Evolutionary conservation across 78 protist genomes (phyloP), one percentile per base, ranked within the genome.

Genomic region (Monosiga brevicollis): DNA sequence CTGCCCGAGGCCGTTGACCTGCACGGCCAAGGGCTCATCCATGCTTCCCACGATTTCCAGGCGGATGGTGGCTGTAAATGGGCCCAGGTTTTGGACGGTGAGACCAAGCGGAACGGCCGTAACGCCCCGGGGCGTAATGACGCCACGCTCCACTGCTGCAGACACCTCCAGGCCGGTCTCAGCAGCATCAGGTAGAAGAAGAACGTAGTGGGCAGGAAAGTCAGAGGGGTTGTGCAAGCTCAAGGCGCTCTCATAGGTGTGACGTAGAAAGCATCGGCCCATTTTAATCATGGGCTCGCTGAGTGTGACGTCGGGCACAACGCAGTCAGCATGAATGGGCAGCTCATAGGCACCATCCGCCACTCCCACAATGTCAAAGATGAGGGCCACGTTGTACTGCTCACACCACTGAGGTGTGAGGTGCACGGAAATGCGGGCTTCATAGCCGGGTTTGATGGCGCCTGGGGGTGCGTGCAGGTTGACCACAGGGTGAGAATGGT

Each of bases 121-220:
- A 0, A 0, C 26, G 42, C 54, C 1, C 1, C 3, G 24, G 35
- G 15, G 74, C 74, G 15, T 32, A 25, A 70, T 6, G 34, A 70
- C 32, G 74, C 74, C 74, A 20, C 6, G 6, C 35, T 25, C 36
- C 9, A 32, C 36, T 9, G 74, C 11, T 20, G 34, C 11, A 1
- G 11, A 42, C 38, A 11, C 10, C 32, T 20, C 76, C 62, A 20
- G 39, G 38, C 15, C 35, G 73, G 2, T 2, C 29, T 38, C 78
- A 35, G 29, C 42, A 0, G 3, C 80, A 25, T 62, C 76, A 23
- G 70, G 87, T 41, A 55, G 81, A 2, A 70, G 36, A 34, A 92
- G 24, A 76, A 90, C 93, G 80, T 87, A 92, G 78, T 85, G 76
- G 74, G 92, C 91, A 0, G 87, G 85, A 40, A 88, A 78, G 38